Evolutionary conservation across 192 early-diverging fungal species (phyloP), one percentile per base, ranked within the genome.

Genomic region (Haplosporangium gracile): DNA sequence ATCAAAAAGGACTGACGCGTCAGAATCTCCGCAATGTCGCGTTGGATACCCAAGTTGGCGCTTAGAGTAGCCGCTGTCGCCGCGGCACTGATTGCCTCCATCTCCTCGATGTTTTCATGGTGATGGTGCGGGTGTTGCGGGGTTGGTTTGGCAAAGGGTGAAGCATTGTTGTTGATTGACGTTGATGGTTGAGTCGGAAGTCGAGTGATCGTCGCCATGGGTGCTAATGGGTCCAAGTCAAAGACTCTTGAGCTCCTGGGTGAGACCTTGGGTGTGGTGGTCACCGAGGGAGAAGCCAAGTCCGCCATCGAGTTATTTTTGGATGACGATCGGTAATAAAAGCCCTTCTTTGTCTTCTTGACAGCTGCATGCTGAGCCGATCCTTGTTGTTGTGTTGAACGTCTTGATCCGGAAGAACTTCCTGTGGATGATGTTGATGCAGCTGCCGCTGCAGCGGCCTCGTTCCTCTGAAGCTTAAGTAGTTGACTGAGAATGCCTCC

Each of bases 1-100:
- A 92, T 89, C 73, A 95, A 60, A 71, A 95, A 93, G 43, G 93
- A 92, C 53, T 95, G 95, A 13, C 93, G 90, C 57, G 93, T 90
- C 74, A 95, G 79, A 68, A 95, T 95, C 47, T 93, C 92, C 24
- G 93, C 92, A 74, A 95, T 89, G 60, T 95, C 91, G 15, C 45
- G 63, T 24, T 85, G 83, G 45, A 85, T 85, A 32, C 83, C 83
- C 39, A 85, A 42, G 10, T 74, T 79, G 55, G 83, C 55, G 9
- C 53, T 45, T 40, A 76, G 45, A 32, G 77, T 72, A 10, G 83
- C 83, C 0, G 78, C 78, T 20, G 77, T 72, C 10, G 83, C 73
- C 3, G 73, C 83, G 4, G 83, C 74, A 68, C 74, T 75, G 29
- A 85, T 63, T 11, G 83, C 78, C 57, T 85, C 83, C 83, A 85